Evolutionary conservation across 106 monocot species (phyloP).

Genomic region (Triglochin maritima): DNA sequence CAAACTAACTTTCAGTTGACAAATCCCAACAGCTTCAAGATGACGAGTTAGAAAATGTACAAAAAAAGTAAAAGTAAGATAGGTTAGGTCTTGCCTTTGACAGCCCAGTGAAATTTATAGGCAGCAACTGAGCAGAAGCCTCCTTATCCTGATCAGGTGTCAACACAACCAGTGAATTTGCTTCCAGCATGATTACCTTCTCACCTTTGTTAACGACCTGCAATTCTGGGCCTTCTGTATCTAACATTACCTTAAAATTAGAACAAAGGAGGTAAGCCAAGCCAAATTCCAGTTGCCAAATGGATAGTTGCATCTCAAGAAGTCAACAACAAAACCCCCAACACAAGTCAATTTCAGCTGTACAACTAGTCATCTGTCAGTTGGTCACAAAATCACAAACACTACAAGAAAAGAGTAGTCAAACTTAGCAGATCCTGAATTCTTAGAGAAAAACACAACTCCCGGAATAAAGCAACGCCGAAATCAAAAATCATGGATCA

Average conservation of each 20-base stretch:
- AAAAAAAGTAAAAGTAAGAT: background rate
- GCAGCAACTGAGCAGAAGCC: constrained; percentile 11
- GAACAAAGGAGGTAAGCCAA: background rate
- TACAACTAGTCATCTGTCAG: too few relatives aligned
- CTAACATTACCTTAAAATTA: constrained; percentile 9
- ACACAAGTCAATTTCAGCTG: too few relatives aligned
- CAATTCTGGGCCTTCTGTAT: constrained; percentile 13
- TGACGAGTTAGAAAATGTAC: too few relatives aligned
- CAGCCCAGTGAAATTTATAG: constrained; percentile 11
- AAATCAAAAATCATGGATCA: too few relatives aligned
- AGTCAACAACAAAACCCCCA: too few relatives aligned
- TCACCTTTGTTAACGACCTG: constrained; percentile 15
- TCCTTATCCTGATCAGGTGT: constrained; percentile 11
- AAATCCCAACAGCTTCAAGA: too few relatives aligned
- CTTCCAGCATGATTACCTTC: constrained; percentile 7
- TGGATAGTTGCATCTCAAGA: background rate
- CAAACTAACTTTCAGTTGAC: too few relatives aligned
- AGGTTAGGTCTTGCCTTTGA: constrained; percentile 4
- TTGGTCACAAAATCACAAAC: too few relatives aligned
- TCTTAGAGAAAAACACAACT: too few relatives aligned
- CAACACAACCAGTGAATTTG: constrained; percentile 2
- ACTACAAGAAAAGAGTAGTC: too few relatives aligned
- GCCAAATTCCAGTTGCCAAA: background rate
- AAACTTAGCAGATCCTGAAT: too few relatives aligned
- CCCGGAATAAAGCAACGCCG: too few relatives aligned